Base-by-base conservation (phyloP, 139 green algal species). In the Picochlorum sp. region DNA sequence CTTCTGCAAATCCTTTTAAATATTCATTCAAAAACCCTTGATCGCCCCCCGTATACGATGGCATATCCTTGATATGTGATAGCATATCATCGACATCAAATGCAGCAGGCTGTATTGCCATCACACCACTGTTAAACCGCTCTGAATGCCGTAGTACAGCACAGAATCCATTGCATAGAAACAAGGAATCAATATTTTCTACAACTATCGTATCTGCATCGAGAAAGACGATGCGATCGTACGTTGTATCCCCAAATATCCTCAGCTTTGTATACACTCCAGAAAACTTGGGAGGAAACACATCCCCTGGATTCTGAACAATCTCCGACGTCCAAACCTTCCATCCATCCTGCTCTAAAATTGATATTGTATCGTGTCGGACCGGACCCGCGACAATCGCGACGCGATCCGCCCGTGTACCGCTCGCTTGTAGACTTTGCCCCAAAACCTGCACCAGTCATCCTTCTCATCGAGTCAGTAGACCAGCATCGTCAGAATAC, bases 251-350 rank as follows among this genome's bases (percentile, higher is more conserved):
- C 54, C 82, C 82, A 57, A 88, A 92, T 15, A 92, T 81, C 7
- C 62, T 37, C 3, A 92, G 83, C 66, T 92, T 92, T 20, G 85
- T 90, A 75, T 92, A 92, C 2, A 92, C 85, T 4, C 66, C 81
- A 23, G 70, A 85, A 59, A 92, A 91, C 16, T 70, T 66, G 23
- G 41, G 0, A 2, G 82, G 82, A 32, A 74, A 88, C 20, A 52
- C 20, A 9, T 38, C 34, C 18, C 66, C 76, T n/a, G 82, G 82
- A 61, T 88, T 88, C 23, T 70, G 10, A 10, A 88, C 68, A 4
- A 66, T 28, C 16, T 70, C 64, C 6, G 81, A 71, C 13, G 61
- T 54, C 9, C 67, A 52, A 23, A 88, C 71, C 6, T 51, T 66
- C 82, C 82, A 88, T 20, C 82, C 82, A 45, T 88, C 82, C 4